A percentile compares a stretch with the other conserved stretches of the same genome.
Evolutionary conservation across 768 basidiomycete genomes (phyloP).

Genomic region (Phlegmacium glaucopus): DNA sequence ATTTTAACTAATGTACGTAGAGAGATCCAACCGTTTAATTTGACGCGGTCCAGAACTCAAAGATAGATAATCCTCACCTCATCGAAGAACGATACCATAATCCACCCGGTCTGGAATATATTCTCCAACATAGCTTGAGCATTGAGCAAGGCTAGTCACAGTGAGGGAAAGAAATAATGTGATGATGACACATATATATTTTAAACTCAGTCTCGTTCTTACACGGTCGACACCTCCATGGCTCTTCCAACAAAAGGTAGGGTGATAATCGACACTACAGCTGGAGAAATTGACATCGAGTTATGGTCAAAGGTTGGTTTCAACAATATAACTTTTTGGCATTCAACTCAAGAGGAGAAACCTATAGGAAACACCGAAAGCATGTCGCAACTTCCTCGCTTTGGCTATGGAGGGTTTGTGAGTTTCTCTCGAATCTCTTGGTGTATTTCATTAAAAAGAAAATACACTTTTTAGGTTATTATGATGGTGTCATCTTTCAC

Average conservation of each 20-base stretch:
- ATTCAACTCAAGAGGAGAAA: not conserved
- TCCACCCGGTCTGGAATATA: too few species aligned
- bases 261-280: constrained; percentile 86
- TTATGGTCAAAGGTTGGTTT: constrained; percentile 80
- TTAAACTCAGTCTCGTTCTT: too few species aligned
- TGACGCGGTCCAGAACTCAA: too few species aligned
- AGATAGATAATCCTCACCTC: too few species aligned
- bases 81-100: too few species aligned
- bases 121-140: too few species aligned
- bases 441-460: not conserved
- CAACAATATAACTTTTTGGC: not conserved
- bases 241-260: constrained; percentile 83
- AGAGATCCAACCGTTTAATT: too few species aligned
- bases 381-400: constrained; percentile 88
- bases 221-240: constrained; percentile 49
- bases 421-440: constrained; percentile 10
- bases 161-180: too few species aligned
- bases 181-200: too few species aligned
- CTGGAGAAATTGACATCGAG: constrained; percentile 85
- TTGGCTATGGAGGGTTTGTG: constrained; percentile 85
- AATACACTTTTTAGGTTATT: constrained; percentile 63
- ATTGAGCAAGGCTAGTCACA: too few species aligned
- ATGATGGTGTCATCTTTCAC: constrained; percentile 94
- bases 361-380: constrained; percentile 83
- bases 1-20: too few species aligned